Base-by-base conservation (phyloP, 192 early-diverging fungal species). In the Backusella circina region DNA sequence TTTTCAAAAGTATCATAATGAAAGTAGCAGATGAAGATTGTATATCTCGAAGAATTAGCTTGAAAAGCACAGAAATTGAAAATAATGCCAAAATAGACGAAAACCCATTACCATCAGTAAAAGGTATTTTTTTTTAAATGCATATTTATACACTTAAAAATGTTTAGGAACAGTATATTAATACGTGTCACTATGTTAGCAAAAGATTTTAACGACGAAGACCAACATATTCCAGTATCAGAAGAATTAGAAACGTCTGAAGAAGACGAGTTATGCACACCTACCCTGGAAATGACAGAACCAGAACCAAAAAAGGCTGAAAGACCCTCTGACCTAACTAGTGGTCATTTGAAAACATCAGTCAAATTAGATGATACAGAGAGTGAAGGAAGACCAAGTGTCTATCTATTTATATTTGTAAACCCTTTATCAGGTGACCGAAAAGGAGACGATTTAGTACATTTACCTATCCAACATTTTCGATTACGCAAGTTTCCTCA, bases 391-490 rank as follows among this genome's bases (percentile, higher is more conserved):
- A 51, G 72, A 15, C 90, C 91, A 3, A 84, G 78, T 13, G 78
- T 86, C 2, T 90, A 92, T 71, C 84, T 91, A 30, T 91, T 93
- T 73, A 93, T 93, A 28, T 93, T 93, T 78, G 89, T 89, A 35
- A 93, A 93, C 76, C 92, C 92, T n/a, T 76, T 86, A 8, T 90
- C 89, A 0, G 92, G 92, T 26, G 90, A 91, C 80, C 90, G 88
- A 74, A 88, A 91, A 36, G 92, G 92, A 0, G 73, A 80, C 12
- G 84, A 82, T 54, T 80, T 93, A 69, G 82, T 90, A 66, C 74
- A 87, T 41, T 80, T 93, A 80, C 82, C 85, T 9, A 75, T 91
- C 57, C 87, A 89, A 65, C 89, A 90, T 77, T 93, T 91, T 78
- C 89, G 92, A 51, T 77, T 93, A 67, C 82, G 87, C 44, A 80